phyloP scores from a whole-genome alignment of 1,139 yeast genomes.

The Sugiyamaella paludigena region DNA sequence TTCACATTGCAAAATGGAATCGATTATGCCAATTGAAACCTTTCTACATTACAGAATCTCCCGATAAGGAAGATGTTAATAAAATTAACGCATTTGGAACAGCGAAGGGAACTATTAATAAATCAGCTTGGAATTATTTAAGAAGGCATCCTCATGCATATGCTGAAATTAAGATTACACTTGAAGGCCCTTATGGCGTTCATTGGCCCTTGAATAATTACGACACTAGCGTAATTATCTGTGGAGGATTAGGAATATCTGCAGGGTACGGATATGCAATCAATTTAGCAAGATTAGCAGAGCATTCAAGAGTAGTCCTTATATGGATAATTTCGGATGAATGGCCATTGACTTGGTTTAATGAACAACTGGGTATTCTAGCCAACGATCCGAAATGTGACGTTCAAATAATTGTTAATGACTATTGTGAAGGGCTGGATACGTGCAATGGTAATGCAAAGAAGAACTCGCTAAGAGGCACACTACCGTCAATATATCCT shows the following conservation, averaged over 20 bases:
- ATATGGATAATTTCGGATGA: slow-evolving; percentile 19
- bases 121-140: slow-evolving; percentile 16
- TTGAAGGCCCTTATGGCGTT: slow-evolving; percentile 61
- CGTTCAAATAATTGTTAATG: slow-evolving; percentile 17
- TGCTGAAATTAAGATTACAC: slow-evolving; percentile 26
- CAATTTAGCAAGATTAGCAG: slow-evolving; percentile 7
- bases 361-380: slow-evolving; percentile 13
- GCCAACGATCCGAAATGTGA: slow-evolving; percentile 14
- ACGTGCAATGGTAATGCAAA: neutral
- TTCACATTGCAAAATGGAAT: slow-evolving; percentile 47
- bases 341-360: slow-evolving; percentile 19
- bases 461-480: neutral
- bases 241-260: slow-evolving; percentile 70
- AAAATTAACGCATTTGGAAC: slow-evolving; percentile 13
- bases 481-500: slow-evolving; percentile 4
- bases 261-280: slow-evolving; percentile 36
- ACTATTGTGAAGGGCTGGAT: slow-evolving; percentile 7
- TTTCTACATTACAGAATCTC: slow-evolving; percentile 48
- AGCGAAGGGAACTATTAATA: slow-evolving; percentile 7
- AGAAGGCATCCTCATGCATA: slow-evolving; percentile 16
- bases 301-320: slow-evolving; percentile 13
- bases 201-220: slow-evolving; percentile 47
- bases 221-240: slow-evolving; percentile 50
- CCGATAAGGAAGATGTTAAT: slow-evolving; percentile 10
- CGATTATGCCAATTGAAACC: slow-evolving; percentile 64